Evolutionary conservation across 345 rosid genomes (phyloP).

Genomic region (Citropsis articulata): DNA sequence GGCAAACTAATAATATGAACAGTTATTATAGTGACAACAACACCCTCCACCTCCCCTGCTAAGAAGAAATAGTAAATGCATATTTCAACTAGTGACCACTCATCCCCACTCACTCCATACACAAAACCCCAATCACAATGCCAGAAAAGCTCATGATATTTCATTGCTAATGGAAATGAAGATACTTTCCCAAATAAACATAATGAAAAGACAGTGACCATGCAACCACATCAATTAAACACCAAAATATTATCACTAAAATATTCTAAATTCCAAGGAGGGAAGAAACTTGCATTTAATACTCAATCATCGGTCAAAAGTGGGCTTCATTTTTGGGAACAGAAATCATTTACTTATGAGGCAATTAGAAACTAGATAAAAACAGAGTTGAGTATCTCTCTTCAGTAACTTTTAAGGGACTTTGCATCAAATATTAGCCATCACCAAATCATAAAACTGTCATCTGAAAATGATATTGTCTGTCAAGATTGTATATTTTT

Average conservation of each 20-base stretch:
- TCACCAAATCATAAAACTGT: not conserved
- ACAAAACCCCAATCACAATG: not conserved
- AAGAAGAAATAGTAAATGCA: not conserved
- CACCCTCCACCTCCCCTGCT: not conserved
- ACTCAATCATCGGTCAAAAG: not conserved
- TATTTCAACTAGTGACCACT: not conserved
- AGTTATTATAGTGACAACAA: not conserved
- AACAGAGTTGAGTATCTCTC: not conserved
- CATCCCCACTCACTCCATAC: not conserved
- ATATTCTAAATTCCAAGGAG: not conserved
- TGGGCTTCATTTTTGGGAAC: not conserved
- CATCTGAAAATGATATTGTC: not conserved
- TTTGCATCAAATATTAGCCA: not conserved
- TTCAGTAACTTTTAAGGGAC: not conserved
- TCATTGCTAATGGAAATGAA: not conserved
- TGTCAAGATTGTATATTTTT: not conserved
- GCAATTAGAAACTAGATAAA: slow-evolving; percentile 6
- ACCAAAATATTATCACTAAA: not conserved
- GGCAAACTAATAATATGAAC: not conserved
- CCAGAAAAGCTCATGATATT: not conserved
- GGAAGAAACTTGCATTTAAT: not conserved
- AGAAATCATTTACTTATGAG: not conserved
- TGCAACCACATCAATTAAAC: not conserved
- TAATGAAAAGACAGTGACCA: not conserved
- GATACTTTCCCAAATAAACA: not conserved